Evolutionary conservation across 2,329 filamentous ascomycete species (phyloP).

Genomic region (Aspergillus sp.): DNA sequence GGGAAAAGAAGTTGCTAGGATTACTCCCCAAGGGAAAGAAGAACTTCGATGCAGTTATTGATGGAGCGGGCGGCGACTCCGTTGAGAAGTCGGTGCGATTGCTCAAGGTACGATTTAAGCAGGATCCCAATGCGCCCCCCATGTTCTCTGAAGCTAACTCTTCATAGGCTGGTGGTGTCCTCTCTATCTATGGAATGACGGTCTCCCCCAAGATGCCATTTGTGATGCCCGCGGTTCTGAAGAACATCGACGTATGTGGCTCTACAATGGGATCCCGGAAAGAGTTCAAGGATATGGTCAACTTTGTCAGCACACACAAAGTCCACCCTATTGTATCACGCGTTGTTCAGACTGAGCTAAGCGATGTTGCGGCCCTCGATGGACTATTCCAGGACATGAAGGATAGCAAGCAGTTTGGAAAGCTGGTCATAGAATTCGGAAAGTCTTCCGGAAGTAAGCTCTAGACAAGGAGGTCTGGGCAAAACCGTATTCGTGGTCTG

Average conservation of each 20-base stretch:
- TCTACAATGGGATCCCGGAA: constrained; percentile 87
- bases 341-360: constrained; percentile 66
- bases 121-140: background rate
- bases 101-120: constrained; percentile 57
- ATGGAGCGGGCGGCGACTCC: constrained; percentile 86
- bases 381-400: constrained; percentile 85
- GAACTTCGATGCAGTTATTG: constrained; percentile 78
- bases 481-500: background rate
- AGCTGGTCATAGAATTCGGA: constrained; percentile 76
- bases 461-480: constrained; percentile 13
- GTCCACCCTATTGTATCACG: constrained; percentile 77
- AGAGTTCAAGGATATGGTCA: constrained; percentile 89
- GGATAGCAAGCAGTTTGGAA: constrained; percentile 83
- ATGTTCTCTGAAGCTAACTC: constrained; percentile 13
- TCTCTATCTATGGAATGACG: constrained; percentile 91
- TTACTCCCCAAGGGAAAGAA: constrained; percentile 63
- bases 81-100: constrained; percentile 67
- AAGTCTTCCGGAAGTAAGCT: constrained; percentile 40
- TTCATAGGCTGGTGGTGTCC: constrained; percentile 68
- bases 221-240: constrained; percentile 77
- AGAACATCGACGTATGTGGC: constrained; percentile 83
- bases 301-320: constrained; percentile 71
- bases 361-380: constrained; percentile 77
- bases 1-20: constrained; percentile 72
- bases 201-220: constrained; percentile 81